These are phyloP conservation scores for Penstemon barbatus DNA, from an alignment of 257 asterid genomes.

Conservation along the genomic window DNA sequence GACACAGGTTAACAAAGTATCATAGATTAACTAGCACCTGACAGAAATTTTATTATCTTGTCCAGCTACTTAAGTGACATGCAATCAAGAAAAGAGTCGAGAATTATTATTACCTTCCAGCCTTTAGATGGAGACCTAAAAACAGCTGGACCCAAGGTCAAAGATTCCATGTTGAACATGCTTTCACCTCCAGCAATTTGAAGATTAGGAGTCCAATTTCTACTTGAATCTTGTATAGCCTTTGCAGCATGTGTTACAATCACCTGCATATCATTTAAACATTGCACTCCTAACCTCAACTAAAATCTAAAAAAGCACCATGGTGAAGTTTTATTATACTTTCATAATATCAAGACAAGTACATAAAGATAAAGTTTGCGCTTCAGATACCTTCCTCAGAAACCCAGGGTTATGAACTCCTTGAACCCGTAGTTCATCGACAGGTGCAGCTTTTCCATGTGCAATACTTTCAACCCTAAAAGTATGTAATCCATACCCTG, in stretches of 20 bases:
- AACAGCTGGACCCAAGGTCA: constrained; percentile 52
- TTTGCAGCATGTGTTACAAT: constrained; percentile 61
- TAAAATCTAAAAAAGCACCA: background rate
- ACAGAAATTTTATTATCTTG: constrained; percentile 4
- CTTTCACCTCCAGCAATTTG: constrained; percentile 45
- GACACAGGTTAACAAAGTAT: background rate
- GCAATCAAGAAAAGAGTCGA: constrained; percentile 12
- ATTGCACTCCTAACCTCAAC: background rate
- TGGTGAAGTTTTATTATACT: background rate
- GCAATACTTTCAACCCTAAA: constrained; percentile 69
- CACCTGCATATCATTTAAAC: constrained; percentile 39
- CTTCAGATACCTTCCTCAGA: constrained; percentile 53
- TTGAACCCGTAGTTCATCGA: constrained; percentile 67
- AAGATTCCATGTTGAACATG: constrained; percentile 44
- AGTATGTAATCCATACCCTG: constrained; percentile 61
- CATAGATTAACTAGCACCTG: constrained; percentile 1
- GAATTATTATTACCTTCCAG: constrained; percentile 47
- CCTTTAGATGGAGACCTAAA: constrained; percentile 56
- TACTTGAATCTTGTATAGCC: constrained; percentile 43
- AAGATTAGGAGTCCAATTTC: constrained; percentile 39
- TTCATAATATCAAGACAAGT: background rate
- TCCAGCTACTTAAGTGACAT: constrained; percentile 15
- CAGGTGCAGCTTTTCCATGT: constrained; percentile 65
- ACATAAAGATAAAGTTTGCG: background rate
- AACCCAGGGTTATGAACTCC: constrained; percentile 58